Conservation (phyloP, 2,329 filamentous ascomycete genomes). For the Nannizzia gypsea region DNA sequence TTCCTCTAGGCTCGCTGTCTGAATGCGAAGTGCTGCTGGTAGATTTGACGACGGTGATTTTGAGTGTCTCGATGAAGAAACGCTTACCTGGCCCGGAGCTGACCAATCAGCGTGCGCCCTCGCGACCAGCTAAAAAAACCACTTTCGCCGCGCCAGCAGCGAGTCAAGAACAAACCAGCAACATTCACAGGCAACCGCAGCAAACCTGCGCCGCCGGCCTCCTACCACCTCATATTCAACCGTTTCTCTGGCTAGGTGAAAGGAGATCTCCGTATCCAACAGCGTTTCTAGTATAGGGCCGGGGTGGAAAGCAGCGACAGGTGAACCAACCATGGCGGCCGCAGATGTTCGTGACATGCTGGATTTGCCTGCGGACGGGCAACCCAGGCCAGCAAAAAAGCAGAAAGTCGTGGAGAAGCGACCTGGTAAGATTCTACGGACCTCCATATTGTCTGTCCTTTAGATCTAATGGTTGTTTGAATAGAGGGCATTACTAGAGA, state of each 20-base stretch:
- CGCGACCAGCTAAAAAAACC: background rate
- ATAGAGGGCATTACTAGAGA: conserved; percentile 41
- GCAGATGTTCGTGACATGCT: conserved; percentile 81
- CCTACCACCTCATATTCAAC: background rate
- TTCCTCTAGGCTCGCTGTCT: background rate
- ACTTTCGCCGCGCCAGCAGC: background rate
- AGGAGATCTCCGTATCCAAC: background rate
- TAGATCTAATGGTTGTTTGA: conserved; percentile 9
- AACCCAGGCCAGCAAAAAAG: conserved; percentile 57
- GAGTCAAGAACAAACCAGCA: background rate
- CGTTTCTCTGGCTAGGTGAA: background rate
- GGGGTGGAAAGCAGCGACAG: background rate
- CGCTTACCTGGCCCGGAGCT: background rate
- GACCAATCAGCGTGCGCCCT: conserved; percentile 6
- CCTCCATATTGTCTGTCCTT: background rate
- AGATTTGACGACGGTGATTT: background rate
- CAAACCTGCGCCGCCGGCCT: background rate
- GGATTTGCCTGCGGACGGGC: conserved; percentile 53
- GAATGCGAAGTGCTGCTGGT: background rate
- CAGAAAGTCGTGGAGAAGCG: conserved; percentile 53
- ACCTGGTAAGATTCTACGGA: conserved; percentile 34
- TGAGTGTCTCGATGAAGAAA: background rate
- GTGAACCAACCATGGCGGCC: conserved; percentile 37
- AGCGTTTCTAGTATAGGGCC: background rate
- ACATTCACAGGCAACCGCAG: too few relatives aligned